A percentile compares a stretch with the other conserved stretches of the same genome.
Conservation (phyloP, 2,329 filamentous ascomycete genomes). For the Cladophialophora exuberans region DNA sequence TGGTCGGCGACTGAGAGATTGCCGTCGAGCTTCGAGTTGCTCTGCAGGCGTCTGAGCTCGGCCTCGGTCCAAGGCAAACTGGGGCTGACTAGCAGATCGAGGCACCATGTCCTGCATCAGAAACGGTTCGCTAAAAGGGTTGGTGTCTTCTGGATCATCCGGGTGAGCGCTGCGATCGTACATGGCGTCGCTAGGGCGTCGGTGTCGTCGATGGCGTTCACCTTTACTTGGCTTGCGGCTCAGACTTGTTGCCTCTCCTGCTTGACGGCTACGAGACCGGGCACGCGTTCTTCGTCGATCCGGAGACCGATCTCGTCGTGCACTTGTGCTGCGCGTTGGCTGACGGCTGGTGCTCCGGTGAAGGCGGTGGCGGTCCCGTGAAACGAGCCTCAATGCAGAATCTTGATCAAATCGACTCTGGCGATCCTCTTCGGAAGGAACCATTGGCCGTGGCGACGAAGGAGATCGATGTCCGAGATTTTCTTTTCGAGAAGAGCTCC, state of each 20-base stretch:
- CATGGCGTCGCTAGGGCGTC: slow-evolving; percentile 21
- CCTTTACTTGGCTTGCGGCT: slow-evolving; percentile 23
- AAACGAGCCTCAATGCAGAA: slow-evolving; percentile 54
- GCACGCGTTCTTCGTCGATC: slow-evolving; percentile 45
- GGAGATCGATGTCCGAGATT: slow-evolving; percentile 70
- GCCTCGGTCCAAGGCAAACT: slow-evolving; percentile 62
- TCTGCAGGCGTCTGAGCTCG: slow-evolving; percentile 77
- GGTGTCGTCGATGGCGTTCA: slow-evolving; percentile 19
- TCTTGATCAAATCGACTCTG: slow-evolving; percentile 65
- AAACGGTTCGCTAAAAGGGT: background rate
- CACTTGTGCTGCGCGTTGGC: slow-evolving; percentile 47
- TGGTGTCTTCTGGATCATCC: slow-evolving; percentile 20
- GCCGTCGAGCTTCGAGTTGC: slow-evolving; percentile 84
- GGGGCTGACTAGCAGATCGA: slow-evolving; percentile 25
- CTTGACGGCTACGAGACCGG: slow-evolving; percentile 42
- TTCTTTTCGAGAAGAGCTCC: slow-evolving; percentile 64
- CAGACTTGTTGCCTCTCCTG: slow-evolving; percentile 30
- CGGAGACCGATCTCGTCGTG: slow-evolving; percentile 50
- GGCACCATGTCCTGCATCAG: slow-evolving; percentile 5
- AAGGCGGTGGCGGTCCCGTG: slow-evolving; percentile 49
- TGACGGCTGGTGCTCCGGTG: slow-evolving; percentile 52
- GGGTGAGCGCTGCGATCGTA: slow-evolving; percentile 22
- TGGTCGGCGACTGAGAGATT: slow-evolving; percentile 78
- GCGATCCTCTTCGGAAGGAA: slow-evolving; percentile 58
- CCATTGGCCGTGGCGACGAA: slow-evolving; percentile 78